Conservation (phyloP, 345 rosid species). For the Firmiana major region DNA sequence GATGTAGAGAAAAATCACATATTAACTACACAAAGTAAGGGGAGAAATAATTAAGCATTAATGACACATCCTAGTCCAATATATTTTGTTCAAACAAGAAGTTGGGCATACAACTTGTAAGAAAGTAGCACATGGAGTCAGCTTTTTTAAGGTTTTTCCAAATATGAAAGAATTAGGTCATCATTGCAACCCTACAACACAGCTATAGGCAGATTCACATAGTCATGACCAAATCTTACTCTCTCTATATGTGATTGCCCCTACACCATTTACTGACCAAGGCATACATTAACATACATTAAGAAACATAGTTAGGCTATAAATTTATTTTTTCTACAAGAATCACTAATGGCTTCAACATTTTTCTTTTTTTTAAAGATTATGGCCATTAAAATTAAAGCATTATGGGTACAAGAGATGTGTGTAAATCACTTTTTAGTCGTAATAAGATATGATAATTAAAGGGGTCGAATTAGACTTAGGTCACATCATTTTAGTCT, state of each 20-base stretch:
- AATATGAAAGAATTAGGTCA: slow-evolving; percentile 31
- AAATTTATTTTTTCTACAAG: too few relatives aligned
- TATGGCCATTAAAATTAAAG: neutral
- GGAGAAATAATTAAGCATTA: neutral
- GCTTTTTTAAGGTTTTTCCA: slow-evolving; percentile 40
- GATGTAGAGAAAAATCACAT: neutral
- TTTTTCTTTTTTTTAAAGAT: neutral
- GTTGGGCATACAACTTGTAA: neutral
- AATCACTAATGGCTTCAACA: neutral
- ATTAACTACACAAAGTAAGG: neutral
- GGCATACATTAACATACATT: neutral
- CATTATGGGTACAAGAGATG: too few relatives aligned
- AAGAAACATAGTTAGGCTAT: neutral
- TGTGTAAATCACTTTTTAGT: too few relatives aligned
- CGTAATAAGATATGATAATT: too few relatives aligned
- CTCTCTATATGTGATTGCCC: slow-evolving; percentile 27
- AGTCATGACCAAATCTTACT: slow-evolving; percentile 41
- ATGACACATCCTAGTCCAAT: neutral
- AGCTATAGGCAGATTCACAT: slow-evolving; percentile 26
- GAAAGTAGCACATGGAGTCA: slow-evolving; percentile 41
- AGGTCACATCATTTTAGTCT: too few relatives aligned
- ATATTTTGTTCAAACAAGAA: neutral
- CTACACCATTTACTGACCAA: neutral
- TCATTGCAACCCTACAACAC: slow-evolving; percentile 43
- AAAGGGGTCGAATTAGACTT: too few relatives aligned